These are phyloP conservation scores for Clitopilus passeckerianus DNA, from an alignment of 768 basidiomycete species.

Conservation along the genomic window DNA sequence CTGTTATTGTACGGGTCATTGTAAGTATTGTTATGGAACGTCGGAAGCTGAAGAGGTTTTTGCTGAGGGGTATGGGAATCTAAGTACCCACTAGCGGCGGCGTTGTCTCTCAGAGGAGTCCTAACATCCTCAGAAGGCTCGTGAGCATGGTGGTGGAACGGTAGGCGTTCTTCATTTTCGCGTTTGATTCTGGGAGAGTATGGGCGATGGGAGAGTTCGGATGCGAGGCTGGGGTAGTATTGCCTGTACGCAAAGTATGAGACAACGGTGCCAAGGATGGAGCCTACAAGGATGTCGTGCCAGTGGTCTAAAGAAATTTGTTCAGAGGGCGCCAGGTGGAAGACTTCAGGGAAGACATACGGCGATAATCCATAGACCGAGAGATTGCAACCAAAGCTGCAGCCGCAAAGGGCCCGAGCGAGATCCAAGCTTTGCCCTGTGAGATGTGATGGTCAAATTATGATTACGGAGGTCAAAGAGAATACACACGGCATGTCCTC, in stretches of 20 bases:
- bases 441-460: constrained; percentile 8
- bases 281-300: constrained; percentile 85
- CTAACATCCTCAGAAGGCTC: constrained; percentile 1
- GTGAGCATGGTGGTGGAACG: constrained; percentile 21
- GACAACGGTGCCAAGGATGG: constrained; percentile 64
- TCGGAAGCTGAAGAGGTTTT: not conserved
- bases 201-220: constrained; percentile 61
- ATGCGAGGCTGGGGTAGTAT: constrained; percentile 74
- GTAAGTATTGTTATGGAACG: constrained; percentile 1
- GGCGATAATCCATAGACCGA: constrained; percentile 89
- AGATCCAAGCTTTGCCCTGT: constrained; percentile 79
- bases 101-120: not conserved
- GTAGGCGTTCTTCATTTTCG: constrained; percentile 37
- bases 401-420: constrained; percentile 69
- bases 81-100: not conserved
- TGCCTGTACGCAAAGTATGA: constrained; percentile 79
- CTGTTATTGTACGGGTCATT: constrained; percentile 6
- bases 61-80: not conserved
- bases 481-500: constrained; percentile 62
- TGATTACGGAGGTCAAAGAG: not conserved
- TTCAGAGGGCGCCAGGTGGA: constrained; percentile 2
- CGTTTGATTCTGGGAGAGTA: constrained; percentile 61
- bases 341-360: constrained; percentile 33
- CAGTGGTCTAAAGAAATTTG: constrained; percentile 63
- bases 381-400: constrained; percentile 79